A percentile compares a stretch with the other conserved stretches of the same genome.
These are phyloP conservation scores for Grigorovia humatica DNA, from an alignment of 805 yeast species.

Conservation along the genomic window DNA sequence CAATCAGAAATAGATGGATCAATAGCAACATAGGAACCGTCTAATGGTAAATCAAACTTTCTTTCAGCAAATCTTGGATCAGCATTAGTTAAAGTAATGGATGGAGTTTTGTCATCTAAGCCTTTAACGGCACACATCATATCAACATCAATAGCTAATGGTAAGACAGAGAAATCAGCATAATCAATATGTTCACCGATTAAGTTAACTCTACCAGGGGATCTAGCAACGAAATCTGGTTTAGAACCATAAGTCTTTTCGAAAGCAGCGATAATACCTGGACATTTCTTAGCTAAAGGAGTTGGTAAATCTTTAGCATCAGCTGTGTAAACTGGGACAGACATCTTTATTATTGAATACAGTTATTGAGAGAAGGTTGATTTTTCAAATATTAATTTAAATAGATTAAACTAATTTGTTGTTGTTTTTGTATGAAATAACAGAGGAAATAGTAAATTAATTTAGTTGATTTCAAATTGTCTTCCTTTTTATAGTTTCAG, in stretches of 20 bases:
- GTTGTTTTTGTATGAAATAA: not conserved
- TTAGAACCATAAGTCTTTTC: constrained; percentile 24
- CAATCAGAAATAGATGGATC: constrained; percentile 44
- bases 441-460: not conserved
- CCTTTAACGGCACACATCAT: constrained; percentile 43
- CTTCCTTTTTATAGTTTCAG: not conserved
- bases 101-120: constrained; percentile 15
- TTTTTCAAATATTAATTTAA: not conserved
- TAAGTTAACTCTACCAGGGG: constrained; percentile 70
- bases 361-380: not conserved
- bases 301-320: constrained; percentile 5
- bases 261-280: constrained; percentile 8
- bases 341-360: constrained; percentile 4
- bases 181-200: constrained; percentile 73
- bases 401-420: not conserved
- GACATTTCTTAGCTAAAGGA: constrained; percentile 7
- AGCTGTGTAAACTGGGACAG: constrained; percentile 10
- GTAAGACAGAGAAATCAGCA: constrained; percentile 54
- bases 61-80: constrained; percentile 29
- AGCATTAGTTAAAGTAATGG: constrained; percentile 29
- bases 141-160: constrained; percentile 62
- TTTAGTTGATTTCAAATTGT: not conserved
- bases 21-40: constrained; percentile 35
- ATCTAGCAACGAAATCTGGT: constrained; percentile 40
- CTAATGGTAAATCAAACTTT: constrained; percentile 31